phyloP scores from a whole-genome alignment of 345 rosid genomes.

The Gossypium arboreum region DNA sequence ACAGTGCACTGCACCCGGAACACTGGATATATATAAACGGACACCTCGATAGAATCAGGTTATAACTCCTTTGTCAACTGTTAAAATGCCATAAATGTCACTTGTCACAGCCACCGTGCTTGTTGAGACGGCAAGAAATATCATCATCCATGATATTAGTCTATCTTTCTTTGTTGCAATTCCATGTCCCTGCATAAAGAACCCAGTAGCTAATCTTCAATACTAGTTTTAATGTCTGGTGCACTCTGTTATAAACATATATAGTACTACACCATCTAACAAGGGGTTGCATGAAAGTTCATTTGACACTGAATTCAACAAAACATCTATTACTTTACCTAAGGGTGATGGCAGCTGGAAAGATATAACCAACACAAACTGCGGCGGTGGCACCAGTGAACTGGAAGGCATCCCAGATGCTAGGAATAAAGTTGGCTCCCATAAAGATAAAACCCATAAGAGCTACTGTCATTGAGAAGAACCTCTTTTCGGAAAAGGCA shows the following conservation, averaged over 20 bases:
- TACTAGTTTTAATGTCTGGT: not conserved
- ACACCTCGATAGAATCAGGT: conserved; percentile 16
- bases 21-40: conserved; percentile 1
- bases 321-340: conserved; percentile 29
- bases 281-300: no score
- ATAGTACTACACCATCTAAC: not conserved
- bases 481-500: conserved; percentile 45
- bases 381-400: conserved; percentile 67
- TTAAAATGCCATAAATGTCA: conserved; percentile 42
- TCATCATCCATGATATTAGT: conserved; percentile 53
- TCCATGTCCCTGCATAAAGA: conserved; percentile 43
- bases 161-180: conserved; percentile 51
- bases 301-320: not conserved
- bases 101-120: conserved; percentile 60
- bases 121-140: conserved; percentile 45
- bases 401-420: conserved; percentile 73
- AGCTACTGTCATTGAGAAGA: conserved; percentile 37
- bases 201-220: not conserved
- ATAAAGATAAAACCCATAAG: conserved; percentile 51
- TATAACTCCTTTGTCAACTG: conserved; percentile 18
- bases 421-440: conserved; percentile 61
- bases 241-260: not conserved
- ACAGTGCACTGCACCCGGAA: not conserved
- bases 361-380: conserved; percentile 52
- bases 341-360: conserved; percentile 59